Percentiles rank a stretch among this genome's conserved stretches.
Conservation (phyloP, 2,329 filamentous ascomycete genomes). For the Triangularia verruculosa region DNA sequence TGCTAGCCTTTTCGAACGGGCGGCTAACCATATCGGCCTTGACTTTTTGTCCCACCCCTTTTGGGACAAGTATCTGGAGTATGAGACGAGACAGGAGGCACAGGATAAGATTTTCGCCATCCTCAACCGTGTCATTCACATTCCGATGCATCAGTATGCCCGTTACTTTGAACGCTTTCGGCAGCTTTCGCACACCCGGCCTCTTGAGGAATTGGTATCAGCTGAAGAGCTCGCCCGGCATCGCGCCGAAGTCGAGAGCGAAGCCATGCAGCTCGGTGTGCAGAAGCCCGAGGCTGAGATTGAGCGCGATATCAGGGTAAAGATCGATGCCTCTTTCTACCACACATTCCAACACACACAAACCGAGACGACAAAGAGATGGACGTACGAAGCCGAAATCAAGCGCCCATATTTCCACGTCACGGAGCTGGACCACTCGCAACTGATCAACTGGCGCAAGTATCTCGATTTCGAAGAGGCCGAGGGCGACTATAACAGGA, state of each 20-base stretch:
- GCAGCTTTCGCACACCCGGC: conserved; percentile 67
- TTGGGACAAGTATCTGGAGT: conserved; percentile 99
- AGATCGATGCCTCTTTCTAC: conserved; percentile 77
- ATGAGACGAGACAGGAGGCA: conserved; percentile 85
- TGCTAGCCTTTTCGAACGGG: conserved; percentile 85
- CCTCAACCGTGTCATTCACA: conserved; percentile 75
- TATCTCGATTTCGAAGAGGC: conserved; percentile 94
- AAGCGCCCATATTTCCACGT: conserved; percentile 97
- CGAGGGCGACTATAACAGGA: conserved; percentile 72
- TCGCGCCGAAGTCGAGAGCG: conserved; percentile 67
- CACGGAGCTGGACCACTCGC: conserved; percentile 80
- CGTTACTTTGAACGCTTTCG: conserved; percentile 92
- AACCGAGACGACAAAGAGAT: conserved; percentile 84
- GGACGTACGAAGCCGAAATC: conserved; percentile 91
- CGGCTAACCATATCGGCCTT: conserved; percentile 76
- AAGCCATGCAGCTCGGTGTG: conserved; percentile 52
- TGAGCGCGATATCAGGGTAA: conserved; percentile 76
- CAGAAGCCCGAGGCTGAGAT: conserved; percentile 68
- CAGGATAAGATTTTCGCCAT: conserved; percentile 83
- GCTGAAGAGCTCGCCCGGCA: conserved; percentile 66
- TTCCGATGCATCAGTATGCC: conserved; percentile 94
- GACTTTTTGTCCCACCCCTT: conserved; percentile 95
- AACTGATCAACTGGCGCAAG: conserved; percentile 88
- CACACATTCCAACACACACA: conserved; percentile 80
- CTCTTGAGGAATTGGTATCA: conserved; percentile 69